These are phyloP conservation scores for Fusarium avenaceum DNA, from an alignment of 2,329 filamentous ascomycete species.

Conservation along the genomic window DNA sequence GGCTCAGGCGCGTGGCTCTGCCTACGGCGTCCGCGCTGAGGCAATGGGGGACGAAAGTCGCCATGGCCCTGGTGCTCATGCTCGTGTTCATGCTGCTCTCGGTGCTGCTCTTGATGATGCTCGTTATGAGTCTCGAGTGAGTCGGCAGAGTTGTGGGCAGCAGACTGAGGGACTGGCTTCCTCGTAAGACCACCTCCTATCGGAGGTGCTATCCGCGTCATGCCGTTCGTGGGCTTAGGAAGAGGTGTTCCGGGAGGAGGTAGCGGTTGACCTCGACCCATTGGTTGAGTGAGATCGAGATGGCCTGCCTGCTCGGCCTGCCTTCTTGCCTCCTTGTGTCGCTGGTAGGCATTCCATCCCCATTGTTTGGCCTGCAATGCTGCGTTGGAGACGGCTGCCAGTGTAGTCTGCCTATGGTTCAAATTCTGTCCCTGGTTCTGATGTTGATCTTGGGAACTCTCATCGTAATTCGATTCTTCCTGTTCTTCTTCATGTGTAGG, in stretches of 20 bases:
- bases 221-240: conserved; percentile 73
- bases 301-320: conserved; percentile 51
- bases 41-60: conserved; percentile 33
- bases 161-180: conserved; percentile 68
- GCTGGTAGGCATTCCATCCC: conserved; percentile 70
- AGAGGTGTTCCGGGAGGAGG: conserved; percentile 85
- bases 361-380: conserved; percentile 70
- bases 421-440: conserved; percentile 52
- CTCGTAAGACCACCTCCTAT: conserved; percentile 71
- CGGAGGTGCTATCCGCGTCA: conserved; percentile 67
- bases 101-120: conserved; percentile 30
- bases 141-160: conserved; percentile 37
- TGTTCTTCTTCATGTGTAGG: conserved; percentile 50
- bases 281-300: conserved; percentile 73
- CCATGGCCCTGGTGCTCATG: conserved; percentile 34
- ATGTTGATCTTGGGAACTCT: conserved; percentile 53
- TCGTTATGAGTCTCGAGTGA: conserved; percentile 51
- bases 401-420: conserved; percentile 57
- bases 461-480: conserved; percentile 54
- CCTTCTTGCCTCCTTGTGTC: conserved; percentile 60
- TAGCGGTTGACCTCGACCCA: conserved; percentile 85
- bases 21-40: conserved; percentile 59
- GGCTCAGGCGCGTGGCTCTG: conserved; percentile 54
- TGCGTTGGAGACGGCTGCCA: conserved; percentile 68
- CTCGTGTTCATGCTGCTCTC: conserved; percentile 25